Evolutionary conservation across 768 basidiomycete species (phyloP).

Genomic region (Rhizopogon roseolus): DNA sequence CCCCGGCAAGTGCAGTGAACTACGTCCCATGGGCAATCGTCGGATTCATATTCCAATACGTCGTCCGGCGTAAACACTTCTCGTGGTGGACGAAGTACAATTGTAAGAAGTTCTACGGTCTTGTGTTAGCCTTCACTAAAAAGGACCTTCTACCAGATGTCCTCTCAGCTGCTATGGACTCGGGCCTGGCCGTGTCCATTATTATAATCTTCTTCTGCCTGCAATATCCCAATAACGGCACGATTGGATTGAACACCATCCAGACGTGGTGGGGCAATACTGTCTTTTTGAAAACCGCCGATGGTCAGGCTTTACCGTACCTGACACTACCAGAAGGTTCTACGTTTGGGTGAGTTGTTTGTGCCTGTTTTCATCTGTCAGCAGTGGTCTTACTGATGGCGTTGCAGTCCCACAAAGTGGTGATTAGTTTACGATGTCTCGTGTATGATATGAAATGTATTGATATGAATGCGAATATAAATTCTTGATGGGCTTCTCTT

Average conservation of each 20-base stretch:
- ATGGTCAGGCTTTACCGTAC: slow-evolving; percentile 13
- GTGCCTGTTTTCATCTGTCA: background rate
- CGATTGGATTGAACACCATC: slow-evolving; percentile 49
- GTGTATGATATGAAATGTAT: background rate
- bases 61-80: slow-evolving; percentile 55
- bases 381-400: background rate
- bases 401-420: background rate
- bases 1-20: slow-evolving; percentile 63
- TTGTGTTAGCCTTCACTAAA: background rate
- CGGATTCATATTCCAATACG: slow-evolving; percentile 62
- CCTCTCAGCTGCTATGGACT: slow-evolving; percentile 67
- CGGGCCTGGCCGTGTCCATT: slow-evolving; percentile 57
- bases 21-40: slow-evolving; percentile 64
- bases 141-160: slow-evolving; percentile 34
- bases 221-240: slow-evolving; percentile 61
- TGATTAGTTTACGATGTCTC: background rate
- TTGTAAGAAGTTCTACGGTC: slow-evolving; percentile 15
- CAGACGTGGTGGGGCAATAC: slow-evolving; percentile 73
- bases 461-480: background rate
- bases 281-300: slow-evolving; percentile 26
- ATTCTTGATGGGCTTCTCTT: background rate
- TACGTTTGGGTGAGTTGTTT: slow-evolving; percentile 23
- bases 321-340: slow-evolving; percentile 7
- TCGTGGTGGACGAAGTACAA: slow-evolving; percentile 65
- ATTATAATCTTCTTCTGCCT: slow-evolving; percentile 57